phyloP scores from a whole-genome alignment of 192 early-diverging fungal genomes.

The Phlyctochytrium planicorne region DNA sequence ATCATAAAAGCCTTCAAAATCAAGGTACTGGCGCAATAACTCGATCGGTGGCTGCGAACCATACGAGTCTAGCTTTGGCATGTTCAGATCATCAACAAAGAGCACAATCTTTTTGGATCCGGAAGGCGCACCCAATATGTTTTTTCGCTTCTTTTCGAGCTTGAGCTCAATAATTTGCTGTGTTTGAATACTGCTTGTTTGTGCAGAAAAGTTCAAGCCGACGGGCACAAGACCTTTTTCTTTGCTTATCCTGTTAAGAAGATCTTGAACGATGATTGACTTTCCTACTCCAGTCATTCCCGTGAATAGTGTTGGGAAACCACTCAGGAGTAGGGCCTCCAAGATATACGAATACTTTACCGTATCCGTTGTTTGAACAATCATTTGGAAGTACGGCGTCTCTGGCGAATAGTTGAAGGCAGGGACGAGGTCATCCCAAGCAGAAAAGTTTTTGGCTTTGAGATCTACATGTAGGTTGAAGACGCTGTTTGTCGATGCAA shows the following conservation, averaged over 20 bases:
- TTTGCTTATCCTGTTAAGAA: slow-evolving; percentile 48
- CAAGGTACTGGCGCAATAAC: slow-evolving; percentile 55
- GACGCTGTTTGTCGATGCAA: slow-evolving; percentile 51
- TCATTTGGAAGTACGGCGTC: slow-evolving; percentile 65
- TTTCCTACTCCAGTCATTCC: slow-evolving; percentile 63
- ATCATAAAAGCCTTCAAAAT: slow-evolving; percentile 60
- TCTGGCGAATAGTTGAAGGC: slow-evolving; percentile 51
- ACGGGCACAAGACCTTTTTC: slow-evolving; percentile 44
- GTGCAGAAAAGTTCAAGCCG: slow-evolving; percentile 58
- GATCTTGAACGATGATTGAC: slow-evolving; percentile 57
- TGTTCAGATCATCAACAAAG: slow-evolving; percentile 65
- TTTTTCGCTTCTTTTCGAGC: slow-evolving; percentile 63
- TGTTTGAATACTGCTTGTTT: slow-evolving; percentile 59
- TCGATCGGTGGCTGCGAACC: slow-evolving; percentile 64
- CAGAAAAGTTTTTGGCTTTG: slow-evolving; percentile 44
- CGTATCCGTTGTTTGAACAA: slow-evolving; percentile 60
- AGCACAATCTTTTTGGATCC: slow-evolving; percentile 56
- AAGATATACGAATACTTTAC: slow-evolving; percentile 57
- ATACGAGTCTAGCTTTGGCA: slow-evolving; percentile 55
- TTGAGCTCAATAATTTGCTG: slow-evolving; percentile 63
- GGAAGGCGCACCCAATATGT: slow-evolving; percentile 57
- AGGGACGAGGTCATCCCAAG: slow-evolving; percentile 60
- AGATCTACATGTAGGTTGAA: slow-evolving; percentile 55
- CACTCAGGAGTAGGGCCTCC: slow-evolving; percentile 45
- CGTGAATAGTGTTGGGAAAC: slow-evolving; percentile 52